Conservation (phyloP, 2,329 filamentous ascomycete genomes). For the Cryoendolithus antarcticus region DNA sequence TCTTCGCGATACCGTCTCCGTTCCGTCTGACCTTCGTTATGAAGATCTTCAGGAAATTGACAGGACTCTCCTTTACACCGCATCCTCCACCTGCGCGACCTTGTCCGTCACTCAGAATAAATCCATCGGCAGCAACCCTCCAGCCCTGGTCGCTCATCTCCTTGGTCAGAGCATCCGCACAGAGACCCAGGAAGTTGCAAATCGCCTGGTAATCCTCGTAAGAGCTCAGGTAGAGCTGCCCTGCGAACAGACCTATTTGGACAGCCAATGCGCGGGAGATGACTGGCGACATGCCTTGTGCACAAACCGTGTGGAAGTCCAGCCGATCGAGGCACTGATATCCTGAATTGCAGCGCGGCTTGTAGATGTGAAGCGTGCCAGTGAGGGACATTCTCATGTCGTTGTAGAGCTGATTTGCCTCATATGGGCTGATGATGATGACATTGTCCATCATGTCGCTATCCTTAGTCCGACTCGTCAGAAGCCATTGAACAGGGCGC, state of each 20-base stretch:
- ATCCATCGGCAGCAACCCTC: conserved; percentile 12
- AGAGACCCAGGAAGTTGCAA: conserved; percentile 42
- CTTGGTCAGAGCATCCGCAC: conserved; percentile 1
- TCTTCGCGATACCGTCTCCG: conserved; percentile 14
- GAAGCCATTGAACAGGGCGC: conserved; percentile 43
- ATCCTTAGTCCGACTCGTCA: conserved; percentile 21
- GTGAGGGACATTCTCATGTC: conserved; percentile 24
- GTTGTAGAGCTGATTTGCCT: conserved; percentile 42
- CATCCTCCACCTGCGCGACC: conserved; percentile 9
- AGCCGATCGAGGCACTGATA: conserved; percentile 34
- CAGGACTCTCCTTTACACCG: conserved; percentile 10
- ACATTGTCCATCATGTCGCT: conserved; percentile 17
- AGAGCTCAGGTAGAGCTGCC: conserved; percentile 50
- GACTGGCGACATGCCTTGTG: conserved; percentile 3
- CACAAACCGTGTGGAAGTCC: conserved; percentile 30
- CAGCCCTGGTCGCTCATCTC: conserved; percentile 7
- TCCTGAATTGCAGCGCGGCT: conserved; percentile 30
- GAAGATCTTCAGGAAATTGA: conserved; percentile 14
- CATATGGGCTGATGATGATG: conserved; percentile 49
- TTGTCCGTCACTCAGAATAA: conserved; percentile 9
- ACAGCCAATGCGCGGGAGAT: conserved; percentile 23
- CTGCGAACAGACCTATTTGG: conserved; percentile 54
- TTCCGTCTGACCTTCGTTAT: conserved; percentile 12
- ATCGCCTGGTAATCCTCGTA: conserved; percentile 42
- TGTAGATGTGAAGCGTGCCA: conserved; percentile 38